phyloP scores from a whole-genome alignment of 306 rosid species.

The Senna tora region DNA sequence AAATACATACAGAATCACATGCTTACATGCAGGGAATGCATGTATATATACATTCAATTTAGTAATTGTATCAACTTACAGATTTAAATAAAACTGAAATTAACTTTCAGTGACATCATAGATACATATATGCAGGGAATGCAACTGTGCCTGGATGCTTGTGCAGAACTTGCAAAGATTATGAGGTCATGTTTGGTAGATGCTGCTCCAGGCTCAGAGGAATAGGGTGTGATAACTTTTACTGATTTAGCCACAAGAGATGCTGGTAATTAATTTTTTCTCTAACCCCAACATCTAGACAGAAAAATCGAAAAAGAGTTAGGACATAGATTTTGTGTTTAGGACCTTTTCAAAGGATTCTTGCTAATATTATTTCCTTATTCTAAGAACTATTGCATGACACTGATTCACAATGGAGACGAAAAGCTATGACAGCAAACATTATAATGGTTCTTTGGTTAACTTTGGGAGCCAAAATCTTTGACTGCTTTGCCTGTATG shows the following conservation, averaged over 20 bases:
- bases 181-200: constrained; percentile 62
- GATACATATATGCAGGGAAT: constrained; percentile 44
- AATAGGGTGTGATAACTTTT: constrained; percentile 29
- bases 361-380: background rate
- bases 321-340: background rate
- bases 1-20: background rate
- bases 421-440: background rate
- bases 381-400: too few species aligned
- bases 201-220: constrained; percentile 43
- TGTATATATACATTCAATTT: too few species aligned
- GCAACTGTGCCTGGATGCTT: constrained; percentile 67
- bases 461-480: background rate
- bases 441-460: background rate
- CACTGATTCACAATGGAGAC: too few species aligned
- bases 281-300: background rate
- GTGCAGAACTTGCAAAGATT: constrained; percentile 55
- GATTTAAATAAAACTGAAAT: background rate
- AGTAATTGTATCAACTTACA: too few species aligned
- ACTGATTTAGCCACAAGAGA: background rate
- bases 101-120: background rate
- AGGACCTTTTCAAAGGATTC: constrained; percentile 2
- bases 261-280: background rate
- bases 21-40: too few species aligned
- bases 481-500: background rate
- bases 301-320: too few species aligned